Evolutionary conservation across 1,284 basidiomycete species (phyloP), one percentile per base, ranked within the genome.

Genomic region (Marasmius oreades): DNA sequence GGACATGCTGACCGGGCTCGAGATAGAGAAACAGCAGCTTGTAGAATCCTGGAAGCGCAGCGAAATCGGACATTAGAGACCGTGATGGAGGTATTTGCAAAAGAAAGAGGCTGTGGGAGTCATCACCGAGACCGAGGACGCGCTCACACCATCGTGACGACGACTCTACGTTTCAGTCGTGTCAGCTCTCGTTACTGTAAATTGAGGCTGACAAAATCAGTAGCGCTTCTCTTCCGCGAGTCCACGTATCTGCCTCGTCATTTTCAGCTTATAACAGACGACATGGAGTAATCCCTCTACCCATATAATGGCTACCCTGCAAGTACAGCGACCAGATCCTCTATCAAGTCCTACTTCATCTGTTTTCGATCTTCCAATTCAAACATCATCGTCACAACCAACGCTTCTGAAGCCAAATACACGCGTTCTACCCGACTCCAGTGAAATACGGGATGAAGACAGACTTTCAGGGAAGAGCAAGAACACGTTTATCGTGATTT

Each of bases 1-100:
- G 37, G 37, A 20, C 14, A 54, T n/a, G 66, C 77, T 61, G 58
- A 87, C 87, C 64, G 39, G 88, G 88, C 67, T 91, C 88, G 14
- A 89, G 66, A 66, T 89, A 82, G 33, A 90, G 70, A 66, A 89
- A 90, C 10, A 89, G 70, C 6, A 81, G 64, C 55, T 80, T 77
- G 69, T 91, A 91, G 63, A 86, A 78, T 11, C 87, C 85, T 36
- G 84, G 78, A 44, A 90, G 73, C 7, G 85, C 86, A 51, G 77
- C 78, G 62, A 88, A 89, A 52, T 71, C 58, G 26, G 73, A 63
- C 69, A 74, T 73, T 46, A 62, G 45, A 5, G 39, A 18, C 14
- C 20, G 11, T n/a, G 42, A 44, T 18, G 23, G 20, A n/a, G 33
- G 26, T n/a, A n/a, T n/a, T 34, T 31, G 23, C 4, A 22, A 28